Base-by-base conservation (phyloP, 805 yeast genomes). In the Yarrowia porcina region DNA sequence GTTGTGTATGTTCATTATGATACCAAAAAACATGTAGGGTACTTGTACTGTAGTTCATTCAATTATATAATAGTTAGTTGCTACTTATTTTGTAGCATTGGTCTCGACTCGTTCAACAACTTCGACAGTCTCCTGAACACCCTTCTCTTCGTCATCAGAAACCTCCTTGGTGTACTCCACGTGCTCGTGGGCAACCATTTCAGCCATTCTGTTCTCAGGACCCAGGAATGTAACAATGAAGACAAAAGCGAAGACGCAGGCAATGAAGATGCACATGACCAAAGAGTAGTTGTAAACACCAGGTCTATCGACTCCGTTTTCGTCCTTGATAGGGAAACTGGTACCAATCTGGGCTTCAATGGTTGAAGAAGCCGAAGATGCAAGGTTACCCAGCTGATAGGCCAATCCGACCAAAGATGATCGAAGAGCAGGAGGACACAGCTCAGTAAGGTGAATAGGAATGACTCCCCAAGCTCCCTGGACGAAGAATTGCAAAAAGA, bases 401-500 rank as follows among this genome's bases (percentile, higher is more conserved):
- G 52, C 30, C 36, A 45, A 5, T 7, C 52, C 52, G 13, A 45
- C 52, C 35, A 45, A 18, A 8, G 52, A 45, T 12, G 52, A 45
- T 30, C 52, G 36, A 3, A 45, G 25, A 17, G 83, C 81, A 12
- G 88, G 85, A 63, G 85, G 87, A 13, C 88, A 80, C 56, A 87
- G 76, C 72, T 87, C 92, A 33, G 85, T 76, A 41, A 87, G 75
- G 72, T 85, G 85, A 41, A 85, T 80, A n/a, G 91, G 89, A 13
- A 83, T 77, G 54, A 87, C 82, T 65, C 91, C 90, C 88, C 89
- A 87, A 3, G 85, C 85, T 30, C 90, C 91, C 27, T 45, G 52
- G 7, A 86, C 87, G 63, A 82, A 81, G 69, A 82, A 80, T 70
- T 85, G 88, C 69, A 85, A 69, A 75, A 85, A 85, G 73, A 86